Conservation (phyloP, 179 eudicot genomes). For the Amaranthus tricolor region DNA sequence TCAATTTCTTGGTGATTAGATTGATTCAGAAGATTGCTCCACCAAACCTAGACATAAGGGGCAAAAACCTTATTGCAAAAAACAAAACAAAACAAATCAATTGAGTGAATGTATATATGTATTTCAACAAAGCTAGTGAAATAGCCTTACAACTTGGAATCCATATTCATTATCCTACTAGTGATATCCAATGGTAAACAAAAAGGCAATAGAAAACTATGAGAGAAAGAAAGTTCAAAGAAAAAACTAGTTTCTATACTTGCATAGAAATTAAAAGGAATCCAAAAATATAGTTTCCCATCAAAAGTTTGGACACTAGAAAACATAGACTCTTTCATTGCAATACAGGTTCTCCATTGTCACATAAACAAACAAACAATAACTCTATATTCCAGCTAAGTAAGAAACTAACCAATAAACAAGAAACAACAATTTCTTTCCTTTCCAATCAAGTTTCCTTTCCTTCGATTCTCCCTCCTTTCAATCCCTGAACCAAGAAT, state of each 20-base stretch:
- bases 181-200: too few species aligned
- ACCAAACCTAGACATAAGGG: slow-evolving; percentile 74
- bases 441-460: too few species aligned
- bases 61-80: neutral
- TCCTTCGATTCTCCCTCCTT: too few species aligned
- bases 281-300: neutral
- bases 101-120: neutral
- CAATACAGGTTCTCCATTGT: neutral
- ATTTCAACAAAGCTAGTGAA: neutral
- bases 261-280: too few species aligned
- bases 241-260: too few species aligned
- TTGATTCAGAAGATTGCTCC: slow-evolving; percentile 69
- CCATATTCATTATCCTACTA: neutral
- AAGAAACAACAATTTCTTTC: neutral
- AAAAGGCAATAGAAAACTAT: neutral
- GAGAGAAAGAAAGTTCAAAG: neutral
- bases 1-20: slow-evolving; percentile 57
- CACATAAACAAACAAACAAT: neutral
- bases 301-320: neutral
- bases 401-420: neutral
- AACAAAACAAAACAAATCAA: neutral
- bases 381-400: neutral
- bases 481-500: too few species aligned
- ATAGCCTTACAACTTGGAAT: neutral
- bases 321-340: neutral